Evolutionary conservation across 352 stramenopile species (phyloP).

Genomic region (Phytophthora gonapodyides): DNA sequence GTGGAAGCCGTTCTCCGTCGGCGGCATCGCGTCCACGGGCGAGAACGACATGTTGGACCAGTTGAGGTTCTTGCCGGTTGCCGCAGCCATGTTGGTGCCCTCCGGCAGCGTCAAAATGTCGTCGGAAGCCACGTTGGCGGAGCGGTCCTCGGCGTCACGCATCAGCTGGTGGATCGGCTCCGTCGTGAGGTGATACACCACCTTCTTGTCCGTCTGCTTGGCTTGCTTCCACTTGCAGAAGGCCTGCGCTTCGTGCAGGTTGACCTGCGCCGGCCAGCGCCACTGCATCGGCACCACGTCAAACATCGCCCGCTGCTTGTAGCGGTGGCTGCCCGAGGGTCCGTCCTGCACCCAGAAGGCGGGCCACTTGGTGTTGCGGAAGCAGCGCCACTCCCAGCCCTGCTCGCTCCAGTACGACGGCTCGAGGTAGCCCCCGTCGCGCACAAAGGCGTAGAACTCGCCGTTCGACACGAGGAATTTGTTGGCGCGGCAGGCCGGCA

Average conservation of each 20-base stretch:
- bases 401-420: constrained; percentile 90
- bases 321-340: constrained; percentile 93
- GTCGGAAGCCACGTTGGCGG: constrained; percentile 51
- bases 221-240: constrained; percentile 90
- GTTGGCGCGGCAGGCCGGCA: constrained; percentile 88
- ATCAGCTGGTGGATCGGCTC: constrained; percentile 94
- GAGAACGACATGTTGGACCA: constrained; percentile 91
- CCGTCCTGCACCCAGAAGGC: constrained; percentile 94
- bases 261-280: constrained; percentile 97
- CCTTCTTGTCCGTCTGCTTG: constrained; percentile 57
- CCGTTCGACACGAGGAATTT: constrained; percentile 96
- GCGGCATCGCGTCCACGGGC: constrained; percentile 84
- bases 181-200: constrained; percentile 90
- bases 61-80: constrained; percentile 90
- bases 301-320: constrained; percentile 94
- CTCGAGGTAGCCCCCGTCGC: constrained; percentile 92
- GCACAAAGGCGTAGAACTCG: constrained; percentile 96
- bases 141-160: constrained; percentile 65
- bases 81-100: constrained; percentile 45
- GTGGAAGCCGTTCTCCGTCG: constrained; percentile 84
- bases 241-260: constrained; percentile 95
- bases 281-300: constrained; percentile 92
- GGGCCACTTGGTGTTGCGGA: constrained; percentile 97
- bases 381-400: constrained; percentile 95
- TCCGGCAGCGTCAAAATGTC: constrained; percentile 73